phyloP scores from a whole-genome alignment of 768 basidiomycete genomes.

The Hemileccinum rubropunctum region DNA sequence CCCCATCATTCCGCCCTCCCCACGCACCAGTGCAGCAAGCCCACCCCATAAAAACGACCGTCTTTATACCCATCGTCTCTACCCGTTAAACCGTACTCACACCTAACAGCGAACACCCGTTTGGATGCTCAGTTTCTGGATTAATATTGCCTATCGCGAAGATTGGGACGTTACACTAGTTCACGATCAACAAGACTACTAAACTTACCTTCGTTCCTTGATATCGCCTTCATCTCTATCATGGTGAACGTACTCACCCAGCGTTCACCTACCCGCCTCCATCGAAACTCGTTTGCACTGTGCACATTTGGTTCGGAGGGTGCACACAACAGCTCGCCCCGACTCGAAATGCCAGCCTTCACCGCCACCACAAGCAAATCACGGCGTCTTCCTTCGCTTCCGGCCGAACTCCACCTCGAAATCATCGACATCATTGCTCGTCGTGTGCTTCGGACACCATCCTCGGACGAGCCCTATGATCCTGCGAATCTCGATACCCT shows the following conservation, averaged over 20 bases:
- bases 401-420: conserved; percentile 30
- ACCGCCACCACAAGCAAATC: conserved; percentile 5
- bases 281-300: conserved; percentile 4
- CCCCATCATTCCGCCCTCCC: conserved; percentile 9
- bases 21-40: conserved; percentile 13
- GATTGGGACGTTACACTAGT: background rate
- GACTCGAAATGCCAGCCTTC: background rate
- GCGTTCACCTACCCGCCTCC: conserved; percentile 1
- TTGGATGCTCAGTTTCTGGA: conserved; percentile 1
- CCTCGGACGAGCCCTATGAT: conserved; percentile 11
- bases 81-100: conserved; percentile 3
- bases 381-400: conserved; percentile 18
- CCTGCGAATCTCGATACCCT: conserved; percentile 19
- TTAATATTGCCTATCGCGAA: conserved; percentile 1
- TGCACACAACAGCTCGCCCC: background rate
- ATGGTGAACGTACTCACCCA: conserved; percentile 16
- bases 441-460: conserved; percentile 10
- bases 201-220: conserved; percentile 7
- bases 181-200: conserved; percentile 1
- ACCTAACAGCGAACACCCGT: background rate
- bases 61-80: background rate
- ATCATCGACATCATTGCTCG: conserved; percentile 26
- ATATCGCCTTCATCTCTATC: background rate
- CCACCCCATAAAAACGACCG: conserved; percentile 2
- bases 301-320: background rate